A percentile compares a stretch with the other conserved stretches of the same genome.
phyloP scores from a whole-genome alignment of 2,329 filamentous ascomycete species.

The Biscogniauxia sp. region DNA sequence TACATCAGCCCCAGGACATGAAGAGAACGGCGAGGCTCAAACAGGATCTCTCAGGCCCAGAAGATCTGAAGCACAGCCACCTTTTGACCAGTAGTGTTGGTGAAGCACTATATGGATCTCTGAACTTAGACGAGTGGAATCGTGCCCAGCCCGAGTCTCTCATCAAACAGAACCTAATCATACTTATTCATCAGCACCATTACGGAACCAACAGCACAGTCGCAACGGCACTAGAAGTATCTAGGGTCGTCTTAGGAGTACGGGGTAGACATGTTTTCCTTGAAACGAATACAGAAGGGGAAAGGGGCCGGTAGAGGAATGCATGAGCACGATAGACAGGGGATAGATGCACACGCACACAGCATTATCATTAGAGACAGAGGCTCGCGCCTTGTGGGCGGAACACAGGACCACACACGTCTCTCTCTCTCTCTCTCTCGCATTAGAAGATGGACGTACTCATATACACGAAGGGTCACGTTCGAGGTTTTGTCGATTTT shows the following conservation, averaged over 20 bases:
- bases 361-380: background rate
- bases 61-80: slow-evolving; percentile 26
- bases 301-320: background rate
- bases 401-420: background rate
- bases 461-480: background rate
- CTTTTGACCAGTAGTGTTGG: slow-evolving; percentile 24
- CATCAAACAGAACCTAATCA: background rate
- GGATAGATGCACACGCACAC: slow-evolving; percentile 4
- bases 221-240: slow-evolving; percentile 9
- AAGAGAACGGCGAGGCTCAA: slow-evolving; percentile 15
- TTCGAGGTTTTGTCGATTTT: background rate
- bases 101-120: slow-evolving; percentile 4
- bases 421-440: background rate
- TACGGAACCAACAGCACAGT: slow-evolving; percentile 14
- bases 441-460: background rate
- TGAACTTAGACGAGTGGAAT: slow-evolving; percentile 8
- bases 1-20: slow-evolving; percentile 19
- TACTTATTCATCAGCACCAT: slow-evolving; percentile 2
- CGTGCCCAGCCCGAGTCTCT: background rate
- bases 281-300: background rate
- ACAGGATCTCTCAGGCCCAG: slow-evolving; percentile 7
- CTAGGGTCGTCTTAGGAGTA: slow-evolving; percentile 24
- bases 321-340: background rate
- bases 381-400: background rate
- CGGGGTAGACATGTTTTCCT: slow-evolving; percentile 13